phyloP scores from a whole-genome alignment of 108 stramenopile genomes.

The Skeletonema potamos region DNA sequence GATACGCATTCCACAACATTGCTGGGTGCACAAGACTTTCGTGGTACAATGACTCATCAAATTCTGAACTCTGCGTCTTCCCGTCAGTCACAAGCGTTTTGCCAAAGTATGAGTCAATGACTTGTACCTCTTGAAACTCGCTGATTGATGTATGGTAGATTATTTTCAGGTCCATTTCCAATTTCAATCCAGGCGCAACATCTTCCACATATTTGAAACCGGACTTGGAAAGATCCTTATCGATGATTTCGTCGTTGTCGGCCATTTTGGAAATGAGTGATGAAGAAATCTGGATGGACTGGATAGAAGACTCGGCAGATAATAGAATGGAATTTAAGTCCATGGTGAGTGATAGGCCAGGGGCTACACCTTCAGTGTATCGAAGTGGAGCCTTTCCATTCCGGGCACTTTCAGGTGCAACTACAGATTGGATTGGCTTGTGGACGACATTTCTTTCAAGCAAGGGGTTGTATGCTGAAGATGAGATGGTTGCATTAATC shows the following conservation, averaged over 20 bases:
- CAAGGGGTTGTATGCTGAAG: slow-evolving; percentile 3
- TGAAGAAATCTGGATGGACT: too few relatives aligned
- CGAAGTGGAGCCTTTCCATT: too few relatives aligned
- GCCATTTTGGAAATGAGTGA: background rate
- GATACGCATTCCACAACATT: slow-evolving; percentile 51
- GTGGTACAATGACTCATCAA: slow-evolving; percentile 90
- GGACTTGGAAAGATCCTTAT: slow-evolving; percentile 49
- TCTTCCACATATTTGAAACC: slow-evolving; percentile 60
- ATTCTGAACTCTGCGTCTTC: slow-evolving; percentile 83
- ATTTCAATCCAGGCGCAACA: slow-evolving; percentile 50
- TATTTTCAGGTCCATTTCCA: slow-evolving; percentile 53
- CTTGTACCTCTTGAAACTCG: slow-evolving; percentile 42
- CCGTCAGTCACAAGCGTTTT: slow-evolving; percentile 89
- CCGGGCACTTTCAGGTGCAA: too few relatives aligned
- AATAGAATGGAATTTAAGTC: too few relatives aligned
- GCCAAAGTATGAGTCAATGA: slow-evolving; percentile 48
- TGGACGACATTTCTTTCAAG: slow-evolving; percentile 1
- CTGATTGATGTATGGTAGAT: slow-evolving; percentile 55
- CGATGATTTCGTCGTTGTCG: background rate
- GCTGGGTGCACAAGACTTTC: slow-evolving; percentile 84
- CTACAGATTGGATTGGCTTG: background rate
- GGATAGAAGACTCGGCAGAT: too few relatives aligned
- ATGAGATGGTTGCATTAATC: background rate
- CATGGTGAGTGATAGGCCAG: too few relatives aligned
- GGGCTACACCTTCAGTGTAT: too few relatives aligned